Conservation (phyloP, 495 filamentous ascomycete genomes). For the Penicillium subrubescens region DNA sequence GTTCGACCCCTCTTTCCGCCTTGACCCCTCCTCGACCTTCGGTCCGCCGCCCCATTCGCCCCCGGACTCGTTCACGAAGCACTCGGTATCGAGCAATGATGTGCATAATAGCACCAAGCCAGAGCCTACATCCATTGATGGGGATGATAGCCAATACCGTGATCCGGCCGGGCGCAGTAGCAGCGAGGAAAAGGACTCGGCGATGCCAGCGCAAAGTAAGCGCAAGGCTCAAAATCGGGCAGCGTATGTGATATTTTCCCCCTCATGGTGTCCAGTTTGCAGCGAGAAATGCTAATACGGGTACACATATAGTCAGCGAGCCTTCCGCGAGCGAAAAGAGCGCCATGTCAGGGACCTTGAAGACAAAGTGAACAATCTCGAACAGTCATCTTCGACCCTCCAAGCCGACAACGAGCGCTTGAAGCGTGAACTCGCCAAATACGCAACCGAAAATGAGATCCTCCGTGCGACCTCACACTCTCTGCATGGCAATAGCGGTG, state of each 20-base stretch:
- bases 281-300: conserved; percentile 4
- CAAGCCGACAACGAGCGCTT: conserved; percentile 81
- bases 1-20: conserved; percentile 41
- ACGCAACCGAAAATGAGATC: conserved; percentile 90
- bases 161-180: conserved; percentile 41
- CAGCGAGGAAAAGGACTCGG: conserved; percentile 68
- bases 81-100: conserved; percentile 40
- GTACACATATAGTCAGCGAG: conserved; percentile 69
- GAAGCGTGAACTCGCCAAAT: conserved; percentile 76
- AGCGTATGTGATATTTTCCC: conserved; percentile 67
- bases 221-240: conserved; percentile 96
- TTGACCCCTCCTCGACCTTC: conserved; percentile 36
- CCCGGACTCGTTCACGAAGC: conserved; percentile 45
- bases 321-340: conserved; percentile 96
- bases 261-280: not conserved
- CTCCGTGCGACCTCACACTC: conserved; percentile 70
- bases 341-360: conserved; percentile 91
- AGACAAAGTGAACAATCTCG: conserved; percentile 74
- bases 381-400: conserved; percentile 56
- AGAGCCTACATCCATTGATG: conserved; percentile 35
- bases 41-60: conserved; percentile 47
- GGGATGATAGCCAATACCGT: conserved; percentile 32
- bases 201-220: conserved; percentile 78
- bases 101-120: conserved; percentile 19
- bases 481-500: conserved; percentile 20